These are phyloP conservation scores for Paracoccidioides lutzii DNA, from an alignment of 2,329 filamentous ascomycete genomes.

Conservation along the genomic window DNA sequence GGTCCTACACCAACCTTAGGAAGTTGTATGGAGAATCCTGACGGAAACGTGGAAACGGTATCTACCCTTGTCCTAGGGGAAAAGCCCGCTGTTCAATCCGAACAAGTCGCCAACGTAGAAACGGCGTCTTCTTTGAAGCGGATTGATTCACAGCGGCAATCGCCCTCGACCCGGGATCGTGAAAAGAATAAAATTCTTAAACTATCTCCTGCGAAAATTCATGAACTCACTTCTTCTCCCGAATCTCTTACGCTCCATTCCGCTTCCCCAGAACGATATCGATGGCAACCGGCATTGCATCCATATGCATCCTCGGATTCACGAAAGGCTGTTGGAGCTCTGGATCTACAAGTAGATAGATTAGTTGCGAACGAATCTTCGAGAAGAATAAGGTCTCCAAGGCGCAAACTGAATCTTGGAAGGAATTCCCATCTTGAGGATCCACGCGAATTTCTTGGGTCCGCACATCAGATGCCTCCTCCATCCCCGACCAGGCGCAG, in stretches of 20 bases:
- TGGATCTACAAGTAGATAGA: slow-evolving; percentile 10
- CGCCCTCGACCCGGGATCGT: slow-evolving; percentile 12
- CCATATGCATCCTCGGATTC: slow-evolving; percentile 9
- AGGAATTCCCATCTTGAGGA: slow-evolving; percentile 19
- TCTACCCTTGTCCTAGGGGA: not conserved
- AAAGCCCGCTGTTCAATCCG: slow-evolving; percentile 9
- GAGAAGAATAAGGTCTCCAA: slow-evolving; percentile 13
- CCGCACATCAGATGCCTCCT: slow-evolving; percentile 11
- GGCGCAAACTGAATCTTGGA: slow-evolving; percentile 6
- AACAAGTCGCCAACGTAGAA: not conserved
- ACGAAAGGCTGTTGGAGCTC: not conserved
- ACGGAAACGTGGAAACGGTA: not conserved
- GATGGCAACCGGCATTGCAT: slow-evolving; percentile 14
- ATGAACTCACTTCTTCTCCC: slow-evolving; percentile 42
- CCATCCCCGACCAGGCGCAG: not conserved
- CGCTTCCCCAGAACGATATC: slow-evolving; percentile 16
- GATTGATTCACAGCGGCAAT: not conserved
- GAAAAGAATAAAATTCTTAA: slow-evolving; percentile 35
- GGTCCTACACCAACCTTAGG: not conserved
- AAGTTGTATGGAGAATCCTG: not conserved
- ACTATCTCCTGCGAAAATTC: slow-evolving; percentile 42
- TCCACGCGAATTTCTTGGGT: slow-evolving; percentile 13
- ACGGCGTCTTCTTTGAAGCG: not conserved
- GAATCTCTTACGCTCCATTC: slow-evolving; percentile 41
- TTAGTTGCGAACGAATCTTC: slow-evolving; percentile 11